Base-by-base conservation (phyloP, 2,329 filamentous ascomycete genomes). In the Seiridium unicorne region DNA sequence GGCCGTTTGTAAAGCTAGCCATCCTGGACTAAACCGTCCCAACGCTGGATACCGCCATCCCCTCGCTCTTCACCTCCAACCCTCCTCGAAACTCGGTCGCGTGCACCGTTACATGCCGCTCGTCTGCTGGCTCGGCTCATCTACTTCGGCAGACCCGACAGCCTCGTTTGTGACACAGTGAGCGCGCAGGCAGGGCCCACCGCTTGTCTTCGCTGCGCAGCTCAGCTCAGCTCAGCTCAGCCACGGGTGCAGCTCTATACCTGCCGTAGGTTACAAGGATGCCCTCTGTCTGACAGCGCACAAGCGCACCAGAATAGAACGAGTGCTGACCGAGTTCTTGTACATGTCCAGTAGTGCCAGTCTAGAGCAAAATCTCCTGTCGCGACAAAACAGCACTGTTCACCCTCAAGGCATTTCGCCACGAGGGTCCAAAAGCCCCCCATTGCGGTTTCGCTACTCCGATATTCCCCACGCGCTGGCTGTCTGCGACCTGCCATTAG, bases 31-130 rank as follows among this genome's bases (percentile, higher is more conserved):
- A 53, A 31, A 32, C 18, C 13, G 9, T 44, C 40, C 40, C 9
- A 9, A 8, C 40, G 40, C n/a, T 9, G 35, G 36, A 55, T 55
- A 55, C 35, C n/a, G 9, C 32, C 49, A 26, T 6, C 34, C 9
- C 51, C 51, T n/a, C 51, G 13, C 51, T 18, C 35, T 40, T 38
- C 51, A 42, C 51, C 34, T 55, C 51, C 46, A 55, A 55, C 32
- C 6, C 51, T 42, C n/a, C 9, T 51, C 49, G 49, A 51, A 35
- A 51, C 49, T 31, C 18, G 32, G 13, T 62, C 59, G 60, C 18
- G 63, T 65, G 61, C 59, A 6, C 9, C 48, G 40, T 32, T 44
- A 38, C 60, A 44, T 47, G 57, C 54, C 62, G 59, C 58, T 61
- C 55, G 51, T 55, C 57, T 55, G 58, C 53, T 57, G 58, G 54